phyloP scores from a whole-genome alignment of 176 grass and related monocot genomes.

The Alloteropsis semialata region DNA sequence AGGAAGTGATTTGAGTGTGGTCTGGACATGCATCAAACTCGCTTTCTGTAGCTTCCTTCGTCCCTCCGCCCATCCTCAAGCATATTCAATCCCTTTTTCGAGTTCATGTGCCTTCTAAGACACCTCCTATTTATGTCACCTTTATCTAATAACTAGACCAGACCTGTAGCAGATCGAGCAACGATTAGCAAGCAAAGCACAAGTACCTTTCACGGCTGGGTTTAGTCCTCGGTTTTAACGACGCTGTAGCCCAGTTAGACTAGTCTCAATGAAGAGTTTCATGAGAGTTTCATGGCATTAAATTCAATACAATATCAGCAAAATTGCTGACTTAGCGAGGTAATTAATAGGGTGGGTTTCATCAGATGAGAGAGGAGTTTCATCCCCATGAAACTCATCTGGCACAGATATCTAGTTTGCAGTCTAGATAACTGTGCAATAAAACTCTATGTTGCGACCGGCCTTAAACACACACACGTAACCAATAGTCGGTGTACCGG shows the following conservation, averaged over 20 bases:
- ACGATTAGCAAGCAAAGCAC: background rate
- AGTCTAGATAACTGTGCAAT: too few relatives aligned
- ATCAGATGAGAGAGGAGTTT: too few relatives aligned
- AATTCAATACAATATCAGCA: too few relatives aligned
- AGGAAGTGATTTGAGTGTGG: background rate
- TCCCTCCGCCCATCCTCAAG: background rate
- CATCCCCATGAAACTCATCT: too few relatives aligned
- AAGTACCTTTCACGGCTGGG: background rate
- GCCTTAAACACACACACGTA: too few relatives aligned
- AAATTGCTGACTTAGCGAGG: too few relatives aligned
- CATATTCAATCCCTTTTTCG: background rate
- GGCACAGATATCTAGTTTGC: too few relatives aligned
- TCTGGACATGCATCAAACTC: background rate
- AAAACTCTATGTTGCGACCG: too few relatives aligned
- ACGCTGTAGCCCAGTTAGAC: background rate
- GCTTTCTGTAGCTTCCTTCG: background rate
- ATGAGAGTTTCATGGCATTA: too few relatives aligned
- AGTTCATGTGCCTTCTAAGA: constrained; percentile 28
- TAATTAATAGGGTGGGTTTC: too few relatives aligned
- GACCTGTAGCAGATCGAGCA: background rate
- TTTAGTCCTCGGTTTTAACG: background rate
- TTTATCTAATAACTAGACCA: background rate
- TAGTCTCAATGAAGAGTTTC: too few relatives aligned
- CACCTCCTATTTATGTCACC: constrained; percentile 11
- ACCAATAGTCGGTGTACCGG: constrained; percentile 28